Evolutionary conservation across 768 basidiomycete species (phyloP), one percentile per base, ranked within the genome.

Genomic region (Termitomyces eurrhizus): DNA sequence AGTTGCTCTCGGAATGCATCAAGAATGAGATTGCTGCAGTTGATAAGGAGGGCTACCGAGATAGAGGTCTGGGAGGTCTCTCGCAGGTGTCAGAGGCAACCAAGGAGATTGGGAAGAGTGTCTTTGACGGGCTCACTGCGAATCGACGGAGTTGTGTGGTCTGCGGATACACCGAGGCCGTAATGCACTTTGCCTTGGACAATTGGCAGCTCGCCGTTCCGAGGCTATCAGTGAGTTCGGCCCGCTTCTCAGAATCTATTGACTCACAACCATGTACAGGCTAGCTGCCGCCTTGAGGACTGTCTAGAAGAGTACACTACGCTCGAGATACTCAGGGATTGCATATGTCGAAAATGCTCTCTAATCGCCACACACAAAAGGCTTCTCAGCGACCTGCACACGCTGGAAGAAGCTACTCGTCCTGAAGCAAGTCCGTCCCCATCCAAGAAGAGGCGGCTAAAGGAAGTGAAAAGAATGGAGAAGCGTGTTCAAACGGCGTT

Each of bases 161-260:
- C 53, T 98, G 96, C 69, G 94, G 93, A 18, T 98, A 96, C 70
- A 93, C 93, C 14, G 93, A 95, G 68, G 91, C 93, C 3, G 93
- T 94, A 63, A 93, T 91, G 89, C 94, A 90, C 70, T 95, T 93
- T 69, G 78, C 87, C 1, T 89, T 95, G 64, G 90, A 95, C 70
- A 93, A 87, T 67, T 86, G 90, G 85, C 89, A 92, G 70, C 75
- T 95, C 46, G 80, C 88, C 33, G 76, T 93, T 14, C 92, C 92
- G 21, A 78, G 83, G 67, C 73, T 82, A 52, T 75, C 77, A 37
- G 87, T 90, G 72, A 67, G 85, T 82, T 16, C 42, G 69, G 52
- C 61, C 44, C n/a, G 16, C 54, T 45, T 52, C 33, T n/a, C 24
- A 26, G n/a, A 8, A 14, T 44, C 44, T 50, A 41, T 29, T 48